Evolutionary conservation across 192 early-diverging fungal genomes (phyloP).

Genomic region (Gorgonomyces haynaldii): DNA sequence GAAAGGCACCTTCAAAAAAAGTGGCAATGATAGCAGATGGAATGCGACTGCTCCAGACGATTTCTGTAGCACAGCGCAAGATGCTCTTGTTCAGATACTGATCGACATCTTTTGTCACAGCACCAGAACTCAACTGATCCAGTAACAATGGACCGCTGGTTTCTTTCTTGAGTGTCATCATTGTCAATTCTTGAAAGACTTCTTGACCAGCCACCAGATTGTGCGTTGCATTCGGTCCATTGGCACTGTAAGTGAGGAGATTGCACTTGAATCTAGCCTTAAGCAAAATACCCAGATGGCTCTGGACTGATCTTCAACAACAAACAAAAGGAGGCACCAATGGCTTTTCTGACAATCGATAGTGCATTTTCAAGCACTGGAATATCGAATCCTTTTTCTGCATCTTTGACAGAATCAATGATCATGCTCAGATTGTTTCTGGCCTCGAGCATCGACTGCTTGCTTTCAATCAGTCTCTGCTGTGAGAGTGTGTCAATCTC

Average conservation of each 20-base stretch:
- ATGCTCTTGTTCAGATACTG: slow-evolving; percentile 7
- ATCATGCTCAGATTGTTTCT: neutral
- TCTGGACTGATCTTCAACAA: slow-evolving; percentile 4
- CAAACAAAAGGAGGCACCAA: neutral
- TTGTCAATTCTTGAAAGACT: slow-evolving; percentile 3
- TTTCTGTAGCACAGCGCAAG: neutral
- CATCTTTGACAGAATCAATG: neutral
- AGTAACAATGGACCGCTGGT: neutral
- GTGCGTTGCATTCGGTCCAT: neutral
- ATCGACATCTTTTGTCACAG: slow-evolving; percentile 9
- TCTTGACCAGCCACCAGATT: neutral
- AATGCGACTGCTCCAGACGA: neutral
- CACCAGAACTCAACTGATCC: neutral
- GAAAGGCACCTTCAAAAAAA: slow-evolving; percentile 5
- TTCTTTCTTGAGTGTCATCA: slow-evolving; percentile 7
- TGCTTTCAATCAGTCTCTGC: slow-evolving; percentile 1
- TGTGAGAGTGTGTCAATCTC: slow-evolving; percentile 4
- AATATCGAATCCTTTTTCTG: slow-evolving; percentile 1
- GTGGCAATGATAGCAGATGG: slow-evolving; percentile 1
- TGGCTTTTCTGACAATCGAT: slow-evolving; percentile 3
- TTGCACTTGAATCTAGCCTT: no score
- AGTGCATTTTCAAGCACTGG: neutral
- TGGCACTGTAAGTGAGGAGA: no score
- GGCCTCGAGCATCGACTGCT: neutral
- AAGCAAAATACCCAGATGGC: neutral